Base-by-base conservation (phyloP, 2,329 filamentous ascomycete species). In the Clonostachys solani region DNA sequence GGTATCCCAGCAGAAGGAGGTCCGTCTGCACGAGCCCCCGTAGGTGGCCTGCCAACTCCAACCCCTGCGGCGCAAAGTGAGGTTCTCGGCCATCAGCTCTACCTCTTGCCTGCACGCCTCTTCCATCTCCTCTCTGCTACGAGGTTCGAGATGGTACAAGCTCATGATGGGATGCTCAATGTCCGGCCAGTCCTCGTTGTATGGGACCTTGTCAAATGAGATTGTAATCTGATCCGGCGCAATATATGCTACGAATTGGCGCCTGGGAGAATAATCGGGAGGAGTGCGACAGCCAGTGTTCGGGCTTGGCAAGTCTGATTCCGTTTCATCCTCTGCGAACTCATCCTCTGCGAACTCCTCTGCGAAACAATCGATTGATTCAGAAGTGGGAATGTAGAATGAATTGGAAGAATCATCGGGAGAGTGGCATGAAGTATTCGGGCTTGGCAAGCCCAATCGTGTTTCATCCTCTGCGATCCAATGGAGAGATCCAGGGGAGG, bases 141-240 rank as follows among this genome's bases (percentile, higher is more conserved):
- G 43, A 7, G 43, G 33, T 15, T 45, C 10, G n/a, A 45, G 43
- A 5, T 36, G 34, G 5, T 45, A 36, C n/a, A 29, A 12, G 33
- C n/a, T 5, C 44, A 46, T 46, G 37, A 46, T 23, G 44, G 18
- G 37, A n/a, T n/a, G 18, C 17, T 18, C 38, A 7, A n/a, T 33
- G 5, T 33, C 36, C 7, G 44, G 44, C 44, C 44, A 46, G 35
- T 18, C 33, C 23, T 46, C 33, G 38, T 46, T 46, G 44, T 46
- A 46, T 15, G 44, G 44, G 13, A 41, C 23, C 19, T 29, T 16
- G 18, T 46, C 29, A 19, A 46, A 46, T 15, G 16, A 15, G 12
- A 16, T 40, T 7, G 8, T 5, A 13, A 41, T 36, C 10, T 46
- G 19, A 29, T 40, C 37, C 6, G 35, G 36, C 12, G 37, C n/a